Evolutionary conservation across 129 eudicot species (phyloP), one percentile per base, ranked within the genome.

Genomic region (Ambrosia trifida): DNA sequence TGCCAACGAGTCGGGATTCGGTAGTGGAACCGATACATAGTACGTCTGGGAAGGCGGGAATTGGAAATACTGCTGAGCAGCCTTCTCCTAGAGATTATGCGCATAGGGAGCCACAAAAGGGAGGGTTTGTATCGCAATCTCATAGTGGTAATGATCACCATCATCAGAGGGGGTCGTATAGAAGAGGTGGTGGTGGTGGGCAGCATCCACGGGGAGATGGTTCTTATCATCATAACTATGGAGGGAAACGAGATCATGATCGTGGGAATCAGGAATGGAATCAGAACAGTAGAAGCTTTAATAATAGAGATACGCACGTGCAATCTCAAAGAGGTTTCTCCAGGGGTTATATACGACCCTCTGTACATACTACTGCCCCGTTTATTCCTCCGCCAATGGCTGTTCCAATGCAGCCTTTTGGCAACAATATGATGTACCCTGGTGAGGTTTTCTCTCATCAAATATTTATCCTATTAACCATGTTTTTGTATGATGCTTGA

Each of bases 181-280:
- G 91, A 76, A 85, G 95, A 72, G n/a, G n/a, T n/a, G 84, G 86
- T 13, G 77, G 76, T 50, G 82, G 88, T 46, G 64, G 64, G 40
- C 63, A 57, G 4, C 63, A 57, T 57, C 63, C 63, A 24, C 63
- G 63, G 2, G 63, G 63, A 24, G 63, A 57, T 57, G 91, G 88
- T 43, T 77, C 95, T 18, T 73, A 78, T 72, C 85, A 85, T 80
- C 85, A 85, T 49, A 71, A 72, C 77, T 79, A 83, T 61, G 89
- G 88, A 17, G 91, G 91, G 46, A 89, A 87, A 51, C 86, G 97
- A 30, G 94, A 93, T 68, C 95, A 83, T 53, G 90, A 89, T 16
- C 95, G 95, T 59, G 90, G 83, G 9, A 89, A 85, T 78, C 94
- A 80, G 63, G 98, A 88, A 31, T 88, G 94, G 92, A 86, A 88